A percentile compares a stretch with the other conserved stretches of the same genome.
phyloP scores from a whole-genome alignment of 2,329 filamentous ascomycete genomes.

The Scedosporium dehoogii region DNA sequence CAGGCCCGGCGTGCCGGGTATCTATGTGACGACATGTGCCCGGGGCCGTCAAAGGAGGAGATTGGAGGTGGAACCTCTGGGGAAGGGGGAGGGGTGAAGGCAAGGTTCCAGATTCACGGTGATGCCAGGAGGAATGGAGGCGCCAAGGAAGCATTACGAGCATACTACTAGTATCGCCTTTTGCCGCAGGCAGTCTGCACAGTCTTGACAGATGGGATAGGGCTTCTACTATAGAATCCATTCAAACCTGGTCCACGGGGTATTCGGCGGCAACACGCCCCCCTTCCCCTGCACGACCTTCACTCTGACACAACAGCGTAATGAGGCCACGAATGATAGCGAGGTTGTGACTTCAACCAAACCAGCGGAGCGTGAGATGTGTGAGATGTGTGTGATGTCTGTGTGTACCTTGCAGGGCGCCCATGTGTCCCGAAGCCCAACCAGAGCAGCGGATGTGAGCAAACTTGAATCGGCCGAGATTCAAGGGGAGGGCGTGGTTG shows the following conservation, averaged over 20 bases:
- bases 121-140: no score
- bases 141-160: no score
- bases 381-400: not conserved
- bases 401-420: not conserved
- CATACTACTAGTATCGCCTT: no score
- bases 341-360: not conserved
- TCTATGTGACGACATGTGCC: no score
- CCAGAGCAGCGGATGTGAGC: not conserved
- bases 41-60: no score
- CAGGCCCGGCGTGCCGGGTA: not conserved
- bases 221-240: not conserved
- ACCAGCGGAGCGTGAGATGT: not conserved
- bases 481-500: not conserved
- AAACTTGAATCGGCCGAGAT: not conserved
- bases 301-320: not conserved
- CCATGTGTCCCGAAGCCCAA: not conserved
- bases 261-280: not conserved
- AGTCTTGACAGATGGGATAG: no score
- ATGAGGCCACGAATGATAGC: not conserved
- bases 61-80: no score
- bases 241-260: not conserved
- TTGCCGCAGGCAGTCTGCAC: no score
- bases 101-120: no score
- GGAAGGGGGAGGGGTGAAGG: no score
- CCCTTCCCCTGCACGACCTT: not conserved